Base-by-base conservation (phyloP, 169 alveolate genomes). In the Babesia caballi region DNA sequence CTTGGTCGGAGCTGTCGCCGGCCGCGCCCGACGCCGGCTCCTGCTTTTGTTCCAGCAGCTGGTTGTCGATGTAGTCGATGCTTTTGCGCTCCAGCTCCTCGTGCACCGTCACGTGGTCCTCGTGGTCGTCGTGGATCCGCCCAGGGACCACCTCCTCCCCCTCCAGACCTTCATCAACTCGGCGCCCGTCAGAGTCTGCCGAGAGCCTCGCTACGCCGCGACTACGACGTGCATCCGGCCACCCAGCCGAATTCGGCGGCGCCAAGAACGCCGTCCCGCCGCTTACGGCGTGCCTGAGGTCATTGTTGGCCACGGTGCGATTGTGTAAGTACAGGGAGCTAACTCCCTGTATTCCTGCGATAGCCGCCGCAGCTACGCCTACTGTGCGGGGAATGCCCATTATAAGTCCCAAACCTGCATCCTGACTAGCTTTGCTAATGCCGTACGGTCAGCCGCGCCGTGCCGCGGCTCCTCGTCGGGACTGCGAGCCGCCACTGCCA, bases 51-150 rank as follows among this genome's bases (percentile, higher is more conserved):
- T 57, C 51, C 7, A 57, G 28, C 54, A 35, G 14, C 7, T 19
- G 21, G 8, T 69, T 67, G 53, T 78, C 87, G n/a, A 78, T 78
- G 32, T 59, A 78, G 9, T 67, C 83, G 8, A 66, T 61, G 46
- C 71, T 78, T 28, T 78, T 58, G 12, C 63, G 52, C 58, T 78
- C 87, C 35, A 46, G 49, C 28, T 65, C 66, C n/a, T 60, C 72
- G 28, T 78, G 81, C 11, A 60, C 6, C 1, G 73, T 54, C 19
- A 56, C 35, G 41, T 68, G 61, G 36, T 78, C 72, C 51, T 78
- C 86, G n/a, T 30, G 27, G 51, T 56, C 82, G 30, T 49, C 63
- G n/a, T 59, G 61, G 5, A 49, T 25, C 19, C 61, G 0, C 21
- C 69, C 65, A 14, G 25, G 59, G 30, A 41, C 41, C 1, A 19